phyloP scores from a whole-genome alignment of 1,139 yeast genomes.

The Geotrichum candidum region DNA sequence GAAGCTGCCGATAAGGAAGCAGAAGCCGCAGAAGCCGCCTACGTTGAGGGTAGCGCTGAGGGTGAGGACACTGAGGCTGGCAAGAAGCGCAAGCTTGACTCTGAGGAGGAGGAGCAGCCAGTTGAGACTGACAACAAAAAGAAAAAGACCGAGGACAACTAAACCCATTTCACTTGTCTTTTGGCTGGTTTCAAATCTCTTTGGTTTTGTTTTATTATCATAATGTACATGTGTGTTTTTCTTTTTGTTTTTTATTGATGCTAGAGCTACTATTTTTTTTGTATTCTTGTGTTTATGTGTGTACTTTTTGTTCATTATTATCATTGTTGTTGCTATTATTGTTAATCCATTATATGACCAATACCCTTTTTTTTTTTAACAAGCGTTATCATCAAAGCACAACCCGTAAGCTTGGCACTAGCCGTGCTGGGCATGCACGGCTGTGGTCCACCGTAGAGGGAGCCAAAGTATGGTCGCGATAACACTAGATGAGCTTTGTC shows the following conservation, averaged over 20 bases:
- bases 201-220: not conserved
- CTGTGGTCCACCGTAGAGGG: too few species aligned
- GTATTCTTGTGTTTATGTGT: not conserved
- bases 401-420: too few species aligned
- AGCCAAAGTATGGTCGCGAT: too few species aligned
- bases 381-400: too few species aligned
- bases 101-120: too few species aligned
- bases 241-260: not conserved
- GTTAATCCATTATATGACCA: not conserved
- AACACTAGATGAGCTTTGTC: too few species aligned
- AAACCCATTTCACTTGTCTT: not conserved
- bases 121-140: too few species aligned
- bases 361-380: too few species aligned
- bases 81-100: constrained; percentile 15
- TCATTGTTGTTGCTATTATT: not conserved
- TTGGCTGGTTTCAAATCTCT: not conserved
- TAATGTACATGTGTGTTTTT: not conserved
- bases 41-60: constrained; percentile 19
- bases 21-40: constrained; percentile 25
- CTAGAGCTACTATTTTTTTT: too few species aligned
- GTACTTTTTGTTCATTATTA: not conserved
- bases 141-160: not conserved
- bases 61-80: constrained; percentile 18
- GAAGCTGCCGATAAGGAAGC: constrained; percentile 15
- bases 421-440: too few species aligned